Base-by-base conservation (phyloP, 441 rosid species). In the Theobroma grandiflorum region DNA sequence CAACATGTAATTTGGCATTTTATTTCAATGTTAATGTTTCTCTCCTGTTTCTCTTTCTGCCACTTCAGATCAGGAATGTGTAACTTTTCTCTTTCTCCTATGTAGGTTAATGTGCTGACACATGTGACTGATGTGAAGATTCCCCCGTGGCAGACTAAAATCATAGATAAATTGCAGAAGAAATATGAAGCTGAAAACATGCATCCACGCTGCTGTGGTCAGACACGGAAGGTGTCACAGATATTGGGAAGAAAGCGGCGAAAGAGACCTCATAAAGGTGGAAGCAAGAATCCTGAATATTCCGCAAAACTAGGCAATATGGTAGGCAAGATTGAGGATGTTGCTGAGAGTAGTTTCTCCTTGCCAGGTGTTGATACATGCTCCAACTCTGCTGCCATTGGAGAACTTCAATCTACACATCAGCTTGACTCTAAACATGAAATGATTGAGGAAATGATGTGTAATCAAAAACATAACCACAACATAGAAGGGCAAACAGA, bases 81-180 rank as follows among this genome's bases (percentile, higher is more conserved):
- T 10, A 33, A 75, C 70, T 15, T 49, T 65, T 59, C 72, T 43
- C 71, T 6, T 50, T 61, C 47, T 67, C 57, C 42, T 76, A 40
- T 80, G 31, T 70, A 84, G 90, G 87, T 86, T 58, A 86, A 88
- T 79, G 86, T 84, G 49, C 81, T 87, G 79, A 87, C 88, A 63
- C 90, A 87, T 72, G 80, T 80, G 7, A 80, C 82, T 38, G 78
- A 84, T 55, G 88, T 82, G 77, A 82, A 79, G 72, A 81, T 72
- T 79, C 76, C 79, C 15, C 74, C 74, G 33, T 72, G 79, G 79
- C 87, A 83, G 77, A 75, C 43, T 38, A 78, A 76, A 80, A 79
- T 69, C 49, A 82, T 86, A 75, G 78, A 78, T 70, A 72, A 45
- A 26, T 68, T 84, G 43, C 79, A 80, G 80, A 82, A 78, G 65